Percentiles rank a stretch among this genome's conserved stretches.
Evolutionary conservation across 441 rosid genomes (phyloP).

Genomic region (Gossypium aridum): DNA sequence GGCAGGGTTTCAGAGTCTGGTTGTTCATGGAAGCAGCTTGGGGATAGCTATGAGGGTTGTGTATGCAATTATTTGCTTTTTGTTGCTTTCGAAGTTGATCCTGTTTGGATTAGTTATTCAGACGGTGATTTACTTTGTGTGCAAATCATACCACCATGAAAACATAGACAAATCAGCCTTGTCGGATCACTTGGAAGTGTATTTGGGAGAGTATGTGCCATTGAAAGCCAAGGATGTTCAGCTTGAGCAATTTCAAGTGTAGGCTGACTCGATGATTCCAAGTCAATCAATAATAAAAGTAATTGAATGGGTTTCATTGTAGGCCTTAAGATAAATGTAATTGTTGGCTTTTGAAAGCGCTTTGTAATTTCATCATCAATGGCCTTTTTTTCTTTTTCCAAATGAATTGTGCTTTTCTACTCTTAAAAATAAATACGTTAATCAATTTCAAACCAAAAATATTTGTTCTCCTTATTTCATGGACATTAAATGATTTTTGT

Average conservation of each 20-base stretch:
- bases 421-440: too few species aligned
- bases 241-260: slow-evolving; percentile 31
- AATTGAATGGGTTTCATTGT: too few species aligned
- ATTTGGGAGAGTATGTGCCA: slow-evolving; percentile 50
- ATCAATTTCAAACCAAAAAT: too few species aligned
- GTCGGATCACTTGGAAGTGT: slow-evolving; percentile 47
- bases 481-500: too few species aligned
- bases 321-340: too few species aligned
- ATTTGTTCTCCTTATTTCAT: too few species aligned
- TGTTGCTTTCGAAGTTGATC: slow-evolving; percentile 25
- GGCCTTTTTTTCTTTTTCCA: too few species aligned
- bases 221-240: slow-evolving; percentile 49
- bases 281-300: background rate
- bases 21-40: slow-evolving; percentile 19
- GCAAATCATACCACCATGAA: slow-evolving; percentile 55
- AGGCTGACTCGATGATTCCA: background rate
- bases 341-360: too few species aligned
- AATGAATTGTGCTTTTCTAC: too few species aligned
- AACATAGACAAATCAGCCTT: slow-evolving; percentile 50
- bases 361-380: too few species aligned
- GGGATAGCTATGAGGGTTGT: slow-evolving; percentile 15
- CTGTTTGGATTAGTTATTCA: slow-evolving; percentile 41
- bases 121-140: slow-evolving; percentile 55
- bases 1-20: slow-evolving; percentile 17
- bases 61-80: slow-evolving; percentile 28